These are phyloP conservation scores for Verticillium nonalfalfae DNA, from an alignment of 2,329 filamentous ascomycete species.

Conservation along the genomic window DNA sequence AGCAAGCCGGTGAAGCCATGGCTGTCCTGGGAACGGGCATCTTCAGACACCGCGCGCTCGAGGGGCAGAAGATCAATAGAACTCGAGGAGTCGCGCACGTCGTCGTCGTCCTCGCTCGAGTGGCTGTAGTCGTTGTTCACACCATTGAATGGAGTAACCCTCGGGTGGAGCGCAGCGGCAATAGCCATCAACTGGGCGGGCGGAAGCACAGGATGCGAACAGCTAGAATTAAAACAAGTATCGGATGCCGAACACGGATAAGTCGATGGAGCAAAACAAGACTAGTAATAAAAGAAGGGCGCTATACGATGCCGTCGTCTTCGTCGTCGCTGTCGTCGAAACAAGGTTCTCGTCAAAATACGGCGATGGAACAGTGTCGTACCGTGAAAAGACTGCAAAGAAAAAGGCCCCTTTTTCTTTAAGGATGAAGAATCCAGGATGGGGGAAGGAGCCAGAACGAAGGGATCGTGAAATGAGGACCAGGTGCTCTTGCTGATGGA, in stretches of 20 bases:
- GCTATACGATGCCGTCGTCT: background rate
- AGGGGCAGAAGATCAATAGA: background rate
- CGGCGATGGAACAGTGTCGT: background rate
- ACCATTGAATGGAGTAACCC: background rate
- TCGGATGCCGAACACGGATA: background rate
- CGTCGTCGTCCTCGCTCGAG: background rate
- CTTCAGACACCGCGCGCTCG: background rate
- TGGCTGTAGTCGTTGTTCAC: background rate
- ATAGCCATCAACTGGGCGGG: background rate
- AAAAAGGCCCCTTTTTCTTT: background rate
- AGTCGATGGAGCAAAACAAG: background rate
- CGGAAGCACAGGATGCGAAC: background rate
- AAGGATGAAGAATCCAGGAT: background rate
- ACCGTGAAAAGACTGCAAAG: background rate
- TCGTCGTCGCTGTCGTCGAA: background rate
- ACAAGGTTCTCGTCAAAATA: background rate
- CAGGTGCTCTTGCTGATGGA: background rate
- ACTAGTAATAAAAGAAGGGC: background rate
- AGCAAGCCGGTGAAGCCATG: background rate
- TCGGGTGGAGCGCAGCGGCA: background rate
- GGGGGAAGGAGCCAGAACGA: background rate
- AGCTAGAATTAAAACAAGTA: background rate
- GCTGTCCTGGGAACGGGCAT: background rate
- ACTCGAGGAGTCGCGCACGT: background rate
- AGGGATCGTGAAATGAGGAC: background rate